Percentiles rank a stretch among this genome's conserved stretches.
phyloP scores from a whole-genome alignment of 345 rosid species.

The Eucalyptus marginata region DNA sequence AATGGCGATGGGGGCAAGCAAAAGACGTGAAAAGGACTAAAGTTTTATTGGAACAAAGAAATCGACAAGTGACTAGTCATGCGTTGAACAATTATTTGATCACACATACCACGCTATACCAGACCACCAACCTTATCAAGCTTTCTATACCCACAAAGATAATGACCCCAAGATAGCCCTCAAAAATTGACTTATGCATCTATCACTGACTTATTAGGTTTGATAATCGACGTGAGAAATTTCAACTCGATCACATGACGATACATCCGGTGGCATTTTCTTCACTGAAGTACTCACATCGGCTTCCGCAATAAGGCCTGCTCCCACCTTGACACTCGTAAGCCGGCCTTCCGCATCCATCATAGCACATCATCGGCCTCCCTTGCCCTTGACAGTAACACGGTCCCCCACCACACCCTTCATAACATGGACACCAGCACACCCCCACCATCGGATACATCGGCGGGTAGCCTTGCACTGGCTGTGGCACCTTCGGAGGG shows the following conservation, averaged over 20 bases:
- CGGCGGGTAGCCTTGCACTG: not conserved
- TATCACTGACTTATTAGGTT: not conserved
- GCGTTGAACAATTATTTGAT: not conserved
- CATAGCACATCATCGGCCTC: not conserved
- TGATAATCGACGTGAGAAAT: not conserved
- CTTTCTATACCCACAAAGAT: not conserved
- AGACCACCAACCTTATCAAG: not conserved
- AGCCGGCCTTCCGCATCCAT: conserved; percentile 32
- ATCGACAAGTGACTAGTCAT: not conserved
- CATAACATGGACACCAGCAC: not conserved
- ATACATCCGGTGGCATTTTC: conserved; percentile 42
- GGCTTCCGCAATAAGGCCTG: not conserved
- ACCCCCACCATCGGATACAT: not conserved
- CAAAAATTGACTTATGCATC: not conserved
- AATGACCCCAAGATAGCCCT: not conserved
- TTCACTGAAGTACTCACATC: conserved; percentile 34
- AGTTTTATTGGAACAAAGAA: not conserved
- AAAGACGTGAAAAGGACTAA: not conserved
- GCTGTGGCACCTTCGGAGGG: not conserved
- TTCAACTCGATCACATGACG: conserved; percentile 22
- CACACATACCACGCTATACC: not conserved
- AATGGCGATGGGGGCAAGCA: not conserved
- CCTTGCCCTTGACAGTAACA: not conserved
- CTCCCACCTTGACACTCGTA: conserved; percentile 40
- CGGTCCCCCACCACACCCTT: not conserved